Conservation (phyloP, 2,329 filamentous ascomycete genomes). For the Huntiella savannae region DNA sequence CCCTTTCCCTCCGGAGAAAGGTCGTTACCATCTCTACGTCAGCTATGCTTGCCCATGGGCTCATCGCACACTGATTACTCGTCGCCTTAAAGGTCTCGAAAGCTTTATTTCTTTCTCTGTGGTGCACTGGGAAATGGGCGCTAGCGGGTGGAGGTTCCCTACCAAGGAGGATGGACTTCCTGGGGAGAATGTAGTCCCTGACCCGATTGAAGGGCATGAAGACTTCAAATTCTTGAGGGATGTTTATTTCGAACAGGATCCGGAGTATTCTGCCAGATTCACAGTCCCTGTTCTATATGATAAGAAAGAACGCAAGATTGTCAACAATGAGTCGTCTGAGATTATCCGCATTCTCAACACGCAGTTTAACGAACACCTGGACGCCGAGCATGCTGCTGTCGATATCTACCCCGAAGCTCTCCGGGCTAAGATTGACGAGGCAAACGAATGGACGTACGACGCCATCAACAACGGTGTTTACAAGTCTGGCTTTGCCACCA, state of each 20-base stretch:
- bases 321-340: conserved; percentile 82
- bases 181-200: conserved; percentile 44
- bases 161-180: conserved; percentile 36
- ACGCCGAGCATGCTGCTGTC: conserved; percentile 37
- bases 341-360: conserved; percentile 80
- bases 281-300: conserved; percentile 81
- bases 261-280: conserved; percentile 57
- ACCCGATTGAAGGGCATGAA: conserved; percentile 52
- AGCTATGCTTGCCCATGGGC: conserved; percentile 94
- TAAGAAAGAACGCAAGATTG: conserved; percentile 54
- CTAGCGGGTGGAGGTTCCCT: conserved; percentile 59
- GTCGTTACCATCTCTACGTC: conserved; percentile 84
- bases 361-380: conserved; percentile 52
- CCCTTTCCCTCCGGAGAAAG: conserved; percentile 68
- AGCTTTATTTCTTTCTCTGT: conserved; percentile 59
- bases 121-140: conserved; percentile 80
- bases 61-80: conserved; percentile 68
- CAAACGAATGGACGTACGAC: conserved; percentile 67
- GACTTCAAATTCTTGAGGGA: conserved; percentile 51
- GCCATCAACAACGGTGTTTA: conserved; percentile 54
- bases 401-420: conserved; percentile 50
- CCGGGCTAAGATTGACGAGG: conserved; percentile 50
- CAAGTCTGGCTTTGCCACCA: conserved; percentile 68
- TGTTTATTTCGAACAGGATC: conserved; percentile 59
- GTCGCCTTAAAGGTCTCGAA: conserved; percentile 81